phyloP scores from a whole-genome alignment of 2,329 filamentous ascomycete species.

The Neospermospora avenae region DNA sequence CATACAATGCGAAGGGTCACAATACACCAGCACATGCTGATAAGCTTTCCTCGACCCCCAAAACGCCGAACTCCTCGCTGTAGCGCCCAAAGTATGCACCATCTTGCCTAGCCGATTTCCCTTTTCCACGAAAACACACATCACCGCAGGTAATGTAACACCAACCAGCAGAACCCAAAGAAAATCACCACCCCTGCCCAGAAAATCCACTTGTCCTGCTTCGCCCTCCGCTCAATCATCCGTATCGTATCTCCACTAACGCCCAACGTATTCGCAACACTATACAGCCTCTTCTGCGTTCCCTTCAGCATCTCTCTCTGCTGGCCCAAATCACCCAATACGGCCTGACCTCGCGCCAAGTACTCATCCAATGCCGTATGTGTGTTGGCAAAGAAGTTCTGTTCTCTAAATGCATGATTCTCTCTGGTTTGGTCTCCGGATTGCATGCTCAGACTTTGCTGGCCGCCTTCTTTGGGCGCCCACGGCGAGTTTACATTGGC shows the following conservation, averaged over 20 bases:
- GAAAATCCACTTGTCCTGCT: conserved; percentile 98
- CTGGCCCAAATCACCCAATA: conserved; percentile 81
- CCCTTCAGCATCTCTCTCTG: conserved; percentile 94
- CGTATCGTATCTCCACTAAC: conserved; percentile 94
- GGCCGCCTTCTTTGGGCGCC: conserved; percentile 28
- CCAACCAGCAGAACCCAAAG: conserved; percentile 87
- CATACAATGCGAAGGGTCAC: neutral
- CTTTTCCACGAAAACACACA: neutral
- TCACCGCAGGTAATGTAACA: conserved; percentile 77
- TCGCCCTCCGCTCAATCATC: conserved; percentile 88
- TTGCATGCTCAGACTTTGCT: conserved; percentile 42
- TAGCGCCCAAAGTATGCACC: conserved; percentile 7
- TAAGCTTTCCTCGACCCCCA: neutral
- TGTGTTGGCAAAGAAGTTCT: conserved; percentile 79
- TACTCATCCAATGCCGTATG: conserved; percentile 90
- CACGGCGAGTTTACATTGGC: conserved; percentile 28
- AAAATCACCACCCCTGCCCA: conserved; percentile 82
- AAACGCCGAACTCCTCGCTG: conserved; percentile 25
- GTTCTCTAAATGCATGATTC: conserved; percentile 80
- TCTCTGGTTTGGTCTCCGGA: conserved; percentile 68
- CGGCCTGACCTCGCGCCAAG: conserved; percentile 83
- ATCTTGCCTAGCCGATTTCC: neutral
- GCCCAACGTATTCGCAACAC: conserved; percentile 88
- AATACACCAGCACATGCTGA: neutral
- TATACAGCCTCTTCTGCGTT: conserved; percentile 87